phyloP scores from a whole-genome alignment of 78 protist genomes.

The Chrysochromulina tobinii region DNA sequence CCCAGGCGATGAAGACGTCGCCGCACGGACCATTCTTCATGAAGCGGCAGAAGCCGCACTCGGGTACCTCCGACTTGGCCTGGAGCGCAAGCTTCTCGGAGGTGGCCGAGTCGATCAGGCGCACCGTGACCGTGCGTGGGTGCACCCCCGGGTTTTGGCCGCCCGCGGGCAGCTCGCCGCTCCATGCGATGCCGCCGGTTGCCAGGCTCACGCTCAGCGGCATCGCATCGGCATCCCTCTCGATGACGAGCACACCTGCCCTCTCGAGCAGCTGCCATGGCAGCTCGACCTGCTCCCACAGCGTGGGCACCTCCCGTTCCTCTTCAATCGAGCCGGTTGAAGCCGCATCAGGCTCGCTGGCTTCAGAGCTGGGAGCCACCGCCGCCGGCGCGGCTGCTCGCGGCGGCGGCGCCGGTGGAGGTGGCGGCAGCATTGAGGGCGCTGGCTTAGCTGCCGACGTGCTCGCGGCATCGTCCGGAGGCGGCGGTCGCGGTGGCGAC shows the following conservation, averaged over 20 bases:
- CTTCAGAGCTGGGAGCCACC: too few relatives aligned
- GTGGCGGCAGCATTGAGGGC: too few relatives aligned
- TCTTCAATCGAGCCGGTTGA: background rate
- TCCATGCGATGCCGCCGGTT: background rate
- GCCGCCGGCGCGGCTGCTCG: too few relatives aligned
- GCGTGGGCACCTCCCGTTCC: background rate
- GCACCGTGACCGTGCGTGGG: too few relatives aligned
- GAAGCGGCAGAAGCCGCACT: constrained; percentile 27
- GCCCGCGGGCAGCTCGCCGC: background rate
- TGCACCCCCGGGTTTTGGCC: too few relatives aligned
- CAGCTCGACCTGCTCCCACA: background rate
- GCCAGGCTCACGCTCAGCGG: background rate
- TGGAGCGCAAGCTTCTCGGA: too few relatives aligned
- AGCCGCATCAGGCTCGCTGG: too few relatives aligned
- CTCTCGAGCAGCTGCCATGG: background rate
- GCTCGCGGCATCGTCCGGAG: background rate
- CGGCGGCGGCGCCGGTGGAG: too few relatives aligned
- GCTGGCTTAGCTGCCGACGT: background rate
- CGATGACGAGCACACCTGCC: background rate
- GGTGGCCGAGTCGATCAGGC: too few relatives aligned
- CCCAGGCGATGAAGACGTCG: background rate
- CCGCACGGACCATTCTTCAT: constrained; percentile 17
- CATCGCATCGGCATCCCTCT: background rate
- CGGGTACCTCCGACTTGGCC: background rate
- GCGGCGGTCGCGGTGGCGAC: background rate